Evolutionary conservation across 495 filamentous ascomycete species (phyloP), one percentile per base, ranked within the genome.

Genomic region (Penicillium subrubescens): DNA sequence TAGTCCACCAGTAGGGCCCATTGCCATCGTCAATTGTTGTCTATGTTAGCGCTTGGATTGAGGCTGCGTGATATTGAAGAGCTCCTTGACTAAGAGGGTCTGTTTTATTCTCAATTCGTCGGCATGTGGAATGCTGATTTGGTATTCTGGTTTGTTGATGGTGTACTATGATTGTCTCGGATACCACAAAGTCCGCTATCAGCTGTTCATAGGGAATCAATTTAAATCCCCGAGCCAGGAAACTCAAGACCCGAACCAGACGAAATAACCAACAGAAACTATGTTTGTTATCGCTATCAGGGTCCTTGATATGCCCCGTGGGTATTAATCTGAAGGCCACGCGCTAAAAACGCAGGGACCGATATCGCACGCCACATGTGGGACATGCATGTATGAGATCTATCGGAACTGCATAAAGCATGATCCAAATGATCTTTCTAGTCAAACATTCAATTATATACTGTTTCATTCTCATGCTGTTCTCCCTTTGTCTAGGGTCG

Each of bases 281-380:
- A 25, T 15, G 25, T 23, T 2, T 12, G 12, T 27, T 5, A 12
- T 25, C 12, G 10, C 27, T 50, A n/a, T 17, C 23, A 3, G 21
- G 8, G 1, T 4, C 21, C 27, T n/a, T n/a, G 48, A 31, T 52
- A 51, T 17, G 48, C 23, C 48, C n/a, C 19, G 48, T 27, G 48
- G 48, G 15, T 52, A 31, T 31, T 25, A 17, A 52, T 52, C 25
- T 43, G n/a, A 29, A 21, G 15, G 34, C 19, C 52, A 17, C 57
- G 25, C 48, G 29, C 51, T 64, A 64, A 54, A 43, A 48, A 57
- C 57, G 66, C 66, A 65, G 53, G 62, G 66, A 44, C 66, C 43
- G 56, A 59, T 50, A 58, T 54, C 55, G 66, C 21, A 58, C 35
- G 65, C 64, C 61, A 52, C 59, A 60, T 60, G 59, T 60, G 59